These are phyloP conservation scores for Dipteronia sinensis DNA, from an alignment of 345 rosid genomes.

Conservation along the genomic window DNA sequence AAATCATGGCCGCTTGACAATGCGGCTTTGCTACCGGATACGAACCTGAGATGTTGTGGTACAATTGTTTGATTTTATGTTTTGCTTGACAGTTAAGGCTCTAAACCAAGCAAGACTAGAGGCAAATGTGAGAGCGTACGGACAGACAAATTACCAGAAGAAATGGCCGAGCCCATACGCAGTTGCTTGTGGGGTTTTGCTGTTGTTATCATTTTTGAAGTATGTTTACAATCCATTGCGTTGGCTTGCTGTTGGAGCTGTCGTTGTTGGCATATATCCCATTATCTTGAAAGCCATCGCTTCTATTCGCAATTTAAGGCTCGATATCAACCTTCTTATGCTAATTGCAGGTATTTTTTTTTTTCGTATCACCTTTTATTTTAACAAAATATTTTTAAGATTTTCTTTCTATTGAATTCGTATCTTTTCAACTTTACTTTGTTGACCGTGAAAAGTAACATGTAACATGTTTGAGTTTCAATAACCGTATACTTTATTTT, in stretches of 20 bases:
- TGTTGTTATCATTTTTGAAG: constrained; percentile 57
- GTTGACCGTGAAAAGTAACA: too few relatives aligned
- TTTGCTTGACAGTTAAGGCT: constrained; percentile 58
- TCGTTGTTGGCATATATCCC: constrained; percentile 60
- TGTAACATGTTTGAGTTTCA: too few relatives aligned
- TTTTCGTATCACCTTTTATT: too few relatives aligned
- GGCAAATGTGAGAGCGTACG: constrained; percentile 70
- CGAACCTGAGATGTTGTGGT: too few relatives aligned
- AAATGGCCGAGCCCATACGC: constrained; percentile 94
- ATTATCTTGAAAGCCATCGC: constrained; percentile 52
- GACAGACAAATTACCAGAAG: constrained; percentile 48
- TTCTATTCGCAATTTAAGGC: constrained; percentile 45
- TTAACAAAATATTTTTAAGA: too few relatives aligned
- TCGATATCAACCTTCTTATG: constrained; percentile 73
- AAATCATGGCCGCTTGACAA: too few relatives aligned
- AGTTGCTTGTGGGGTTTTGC: constrained; percentile 56
- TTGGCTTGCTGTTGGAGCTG: constrained; percentile 82
- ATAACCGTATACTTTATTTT: too few relatives aligned
- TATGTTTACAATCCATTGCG: constrained; percentile 58
- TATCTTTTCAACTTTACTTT: too few relatives aligned
- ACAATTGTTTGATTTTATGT: not conserved
- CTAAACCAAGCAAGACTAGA: constrained; percentile 81
- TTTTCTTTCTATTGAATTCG: too few relatives aligned
- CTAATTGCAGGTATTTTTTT: constrained; percentile 64
- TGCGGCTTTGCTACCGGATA: too few relatives aligned